Evolutionary conservation across 1,284 basidiomycete genomes (phyloP).

Genomic region (Anthracocystis panici-leucophaei): DNA sequence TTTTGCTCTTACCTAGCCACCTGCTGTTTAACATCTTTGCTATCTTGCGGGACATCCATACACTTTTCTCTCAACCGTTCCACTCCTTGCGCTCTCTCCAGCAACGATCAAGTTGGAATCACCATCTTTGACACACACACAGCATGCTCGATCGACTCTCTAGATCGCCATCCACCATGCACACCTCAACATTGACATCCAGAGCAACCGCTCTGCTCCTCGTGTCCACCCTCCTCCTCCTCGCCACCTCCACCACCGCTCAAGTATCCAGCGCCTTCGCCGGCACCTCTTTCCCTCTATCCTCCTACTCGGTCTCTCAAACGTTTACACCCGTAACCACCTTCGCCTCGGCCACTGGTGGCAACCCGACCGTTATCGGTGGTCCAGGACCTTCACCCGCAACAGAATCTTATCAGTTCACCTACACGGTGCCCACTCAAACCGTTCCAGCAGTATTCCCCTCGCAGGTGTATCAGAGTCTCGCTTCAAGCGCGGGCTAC

Average conservation of each 20-base stretch:
- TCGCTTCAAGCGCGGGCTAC: slow-evolving; percentile 18
- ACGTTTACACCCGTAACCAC: slow-evolving; percentile 60
- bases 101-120: no score
- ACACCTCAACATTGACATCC: slow-evolving; percentile 7
- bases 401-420: slow-evolving; percentile 37
- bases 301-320: slow-evolving; percentile 24
- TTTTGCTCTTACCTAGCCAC: no score
- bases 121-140: no score
- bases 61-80: no score
- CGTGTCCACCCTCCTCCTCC: slow-evolving; percentile 15
- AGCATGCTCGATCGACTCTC: no score
- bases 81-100: no score
- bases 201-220: slow-evolving; percentile 23
- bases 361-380: slow-evolving; percentile 45
- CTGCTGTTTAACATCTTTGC: no score
- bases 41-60: no score
- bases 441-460: slow-evolving; percentile 38
- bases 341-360: slow-evolving; percentile 31
- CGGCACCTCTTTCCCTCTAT: slow-evolving; percentile 50
- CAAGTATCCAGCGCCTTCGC: slow-evolving; percentile 33
- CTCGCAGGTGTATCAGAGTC: slow-evolving; percentile 25
- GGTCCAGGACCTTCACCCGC: slow-evolving; percentile 56
- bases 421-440: slow-evolving; percentile 45
- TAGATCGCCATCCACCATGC: slow-evolving; percentile 7
- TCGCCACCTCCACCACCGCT: slow-evolving; percentile 15